These are phyloP conservation scores for Alternaria longipes DNA, from an alignment of 2,329 filamentous ascomycete species.

Conservation along the genomic window DNA sequence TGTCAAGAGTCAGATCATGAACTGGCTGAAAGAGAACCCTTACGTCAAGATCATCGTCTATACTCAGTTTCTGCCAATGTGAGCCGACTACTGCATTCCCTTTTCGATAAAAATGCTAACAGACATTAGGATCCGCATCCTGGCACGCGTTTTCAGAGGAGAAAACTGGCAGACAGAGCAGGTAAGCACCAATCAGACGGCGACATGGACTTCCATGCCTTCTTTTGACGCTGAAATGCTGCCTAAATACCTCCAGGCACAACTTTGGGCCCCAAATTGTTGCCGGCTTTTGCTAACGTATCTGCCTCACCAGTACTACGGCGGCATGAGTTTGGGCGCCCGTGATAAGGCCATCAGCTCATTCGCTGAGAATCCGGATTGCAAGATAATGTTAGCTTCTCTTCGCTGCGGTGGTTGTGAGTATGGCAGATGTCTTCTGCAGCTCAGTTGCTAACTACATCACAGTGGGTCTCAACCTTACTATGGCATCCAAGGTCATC, in stretches of 20 bases:
- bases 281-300: conserved; percentile 12
- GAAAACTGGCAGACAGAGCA: conserved; percentile 61
- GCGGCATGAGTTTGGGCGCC: conserved; percentile 56
- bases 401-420: conserved; percentile 64
- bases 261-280: background rate
- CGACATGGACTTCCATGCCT: background rate
- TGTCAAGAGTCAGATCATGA: conserved; percentile 56
- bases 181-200: conserved; percentile 32
- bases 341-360: conserved; percentile 58
- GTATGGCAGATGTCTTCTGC: background rate
- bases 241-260: background rate
- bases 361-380: conserved; percentile 55
- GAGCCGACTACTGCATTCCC: conserved; percentile 2
- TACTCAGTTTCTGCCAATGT: conserved; percentile 65
- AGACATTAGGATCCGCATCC: conserved; percentile 54
- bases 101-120: conserved; percentile 10
- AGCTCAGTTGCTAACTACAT: conserved; percentile 1
- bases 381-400: conserved; percentile 63
- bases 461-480: conserved; percentile 65
- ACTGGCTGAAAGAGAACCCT: conserved; percentile 56
- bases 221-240: background rate
- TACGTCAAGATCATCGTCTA: conserved; percentile 68
- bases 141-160: conserved; percentile 59
- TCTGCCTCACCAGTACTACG: conserved; percentile 53
- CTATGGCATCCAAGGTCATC: conserved; percentile 62